These are phyloP conservation scores for Musa acuminata DNA, from an alignment of 176 grass and related monocot genomes.

Conservation along the genomic window DNA sequence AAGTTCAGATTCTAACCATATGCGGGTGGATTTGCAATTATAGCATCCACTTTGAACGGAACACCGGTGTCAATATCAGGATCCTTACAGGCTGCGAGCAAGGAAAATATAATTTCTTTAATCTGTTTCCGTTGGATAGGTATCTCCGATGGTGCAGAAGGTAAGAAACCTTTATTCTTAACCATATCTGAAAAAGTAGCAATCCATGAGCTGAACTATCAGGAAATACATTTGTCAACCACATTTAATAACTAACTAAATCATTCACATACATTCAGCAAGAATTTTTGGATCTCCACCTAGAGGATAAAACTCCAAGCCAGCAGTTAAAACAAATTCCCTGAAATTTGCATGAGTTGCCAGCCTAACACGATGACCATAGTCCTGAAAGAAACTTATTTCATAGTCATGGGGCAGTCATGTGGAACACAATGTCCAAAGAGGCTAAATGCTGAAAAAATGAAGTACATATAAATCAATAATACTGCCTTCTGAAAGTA, in stretches of 20 bases:
- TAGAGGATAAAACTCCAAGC: constrained; percentile 86
- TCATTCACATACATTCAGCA: constrained; percentile 57
- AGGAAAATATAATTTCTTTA: constrained; percentile 87
- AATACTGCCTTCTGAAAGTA: neutral
- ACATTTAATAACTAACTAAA: constrained; percentile 3
- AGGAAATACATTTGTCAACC: neutral
- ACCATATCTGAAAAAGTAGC: constrained; percentile 73
- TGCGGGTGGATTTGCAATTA: constrained; percentile 87
- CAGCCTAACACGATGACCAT: constrained; percentile 84
- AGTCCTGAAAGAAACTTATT: constrained; percentile 45
- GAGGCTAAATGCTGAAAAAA: neutral
- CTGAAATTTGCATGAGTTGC: constrained; percentile 97
- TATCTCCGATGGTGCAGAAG: constrained; percentile 85
- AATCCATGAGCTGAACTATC: neutral
- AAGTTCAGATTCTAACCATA: constrained; percentile 54
- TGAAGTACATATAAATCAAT: neutral
- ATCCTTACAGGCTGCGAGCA: constrained; percentile 63
- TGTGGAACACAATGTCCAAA: neutral
- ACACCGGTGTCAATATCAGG: constrained; percentile 55
- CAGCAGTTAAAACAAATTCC: constrained; percentile 82
- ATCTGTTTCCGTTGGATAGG: constrained; percentile 89
- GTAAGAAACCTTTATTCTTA: constrained; percentile 96
- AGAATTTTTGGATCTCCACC: constrained; percentile 93
- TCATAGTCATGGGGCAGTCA: neutral
- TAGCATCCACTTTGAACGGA: constrained; percentile 74